Evolutionary conservation across 2,329 filamentous ascomycete genomes (phyloP), one percentile per base, ranked within the genome.

Genomic region (Colletotrichum higginsianum): DNA sequence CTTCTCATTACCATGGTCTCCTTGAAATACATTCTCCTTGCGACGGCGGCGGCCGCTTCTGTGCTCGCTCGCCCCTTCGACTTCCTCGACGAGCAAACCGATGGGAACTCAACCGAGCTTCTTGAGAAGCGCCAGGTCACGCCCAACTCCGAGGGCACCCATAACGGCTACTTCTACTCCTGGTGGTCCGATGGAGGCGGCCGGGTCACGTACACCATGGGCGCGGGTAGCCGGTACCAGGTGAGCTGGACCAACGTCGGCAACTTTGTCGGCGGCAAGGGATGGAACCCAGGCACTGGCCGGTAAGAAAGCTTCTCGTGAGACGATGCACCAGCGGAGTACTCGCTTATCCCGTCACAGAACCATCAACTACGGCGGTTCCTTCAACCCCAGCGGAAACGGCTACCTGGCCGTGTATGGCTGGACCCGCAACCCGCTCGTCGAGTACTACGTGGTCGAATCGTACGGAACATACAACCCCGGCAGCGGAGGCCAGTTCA

Each of bases 251-350:
- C 69, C 42, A 81, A 82, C 61, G 79, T 77, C 44, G 86, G 86
- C 53, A 88, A 89, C 80, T 86, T 89, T 62, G 87, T 89, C 47
- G 86, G 82, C 69, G 88, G 88, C 49, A 90, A 89, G 79, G 88
- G 88, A 35, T 90, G 88, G 87, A 85, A 85, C 66, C 84, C 87
- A 23, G 88, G 87, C 58, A 81, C 77, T 70, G 78, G 81, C 30
- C 82, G 86, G 69, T 72, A 55, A 63, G 65, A 44, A 8, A 6
- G 11, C 5, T 18, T 13, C 3, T 18, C 1, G 8, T 16, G 2
- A 3, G 2, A 4, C 13, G 4, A 60, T 4, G 7, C 13, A 12
- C 11, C 12, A 0, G 42, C 12, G 16, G 2, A 12, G 9, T 12
- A 3, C 7, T 30, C 13, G 21, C 65, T 63, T 21, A 70, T 42